Percentiles rank a stretch among this genome's conserved stretches.
Evolutionary conservation across 805 yeast genomes (phyloP).

Genomic region (Yamadazyma akitaensis): DNA sequence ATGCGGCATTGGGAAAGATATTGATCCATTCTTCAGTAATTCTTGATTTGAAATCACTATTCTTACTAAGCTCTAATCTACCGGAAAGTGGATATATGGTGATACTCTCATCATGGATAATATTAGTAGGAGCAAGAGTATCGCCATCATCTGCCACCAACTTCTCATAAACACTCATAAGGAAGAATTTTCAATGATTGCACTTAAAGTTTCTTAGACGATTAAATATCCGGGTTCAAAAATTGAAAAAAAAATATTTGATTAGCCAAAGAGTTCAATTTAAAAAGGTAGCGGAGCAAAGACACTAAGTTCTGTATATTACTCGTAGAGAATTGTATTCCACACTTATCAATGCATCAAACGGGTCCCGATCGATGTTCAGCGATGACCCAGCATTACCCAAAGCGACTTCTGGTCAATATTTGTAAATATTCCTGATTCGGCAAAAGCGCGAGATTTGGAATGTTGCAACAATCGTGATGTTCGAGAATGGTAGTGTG

Average conservation of each 20-base stretch:
- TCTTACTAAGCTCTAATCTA: constrained; percentile 18
- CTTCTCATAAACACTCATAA: constrained; percentile 37
- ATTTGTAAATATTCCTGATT: background rate
- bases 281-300: background rate
- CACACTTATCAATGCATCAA: background rate
- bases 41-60: constrained; percentile 10
- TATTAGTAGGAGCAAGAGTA: background rate
- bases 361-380: background rate
- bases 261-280: background rate
- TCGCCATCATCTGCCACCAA: constrained; percentile 32
- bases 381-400: constrained; percentile 1
- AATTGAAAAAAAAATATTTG: too few species aligned
- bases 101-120: constrained; percentile 9
- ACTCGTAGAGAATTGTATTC: too few species aligned
- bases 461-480: background rate
- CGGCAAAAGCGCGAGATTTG: background rate
- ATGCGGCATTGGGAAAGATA: constrained; percentile 48
- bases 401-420: background rate
- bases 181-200: background rate
- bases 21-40: constrained; percentile 31
- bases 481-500: background rate
- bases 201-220: background rate
- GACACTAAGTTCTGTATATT: too few species aligned
- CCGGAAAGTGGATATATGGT: constrained; percentile 25
- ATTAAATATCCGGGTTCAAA: background rate